phyloP scores from a whole-genome alignment of 1,284 basidiomycete species.

The Moniliophthora roreri region DNA sequence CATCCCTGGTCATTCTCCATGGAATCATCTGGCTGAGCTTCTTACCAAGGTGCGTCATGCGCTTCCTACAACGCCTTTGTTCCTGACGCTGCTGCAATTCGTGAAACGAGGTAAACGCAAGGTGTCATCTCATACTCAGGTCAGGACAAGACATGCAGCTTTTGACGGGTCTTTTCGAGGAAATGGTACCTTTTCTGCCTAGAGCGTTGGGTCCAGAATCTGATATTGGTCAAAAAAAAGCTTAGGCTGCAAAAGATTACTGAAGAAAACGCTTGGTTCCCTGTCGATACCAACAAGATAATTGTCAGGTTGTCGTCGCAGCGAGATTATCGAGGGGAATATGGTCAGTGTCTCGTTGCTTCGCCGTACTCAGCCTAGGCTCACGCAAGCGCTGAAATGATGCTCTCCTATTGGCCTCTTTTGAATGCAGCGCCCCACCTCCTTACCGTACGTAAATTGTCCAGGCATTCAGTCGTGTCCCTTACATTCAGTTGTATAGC shows the following conservation, averaged over 20 bases:
- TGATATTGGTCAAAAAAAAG: conserved; percentile 26
- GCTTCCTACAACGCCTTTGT: conserved; percentile 4
- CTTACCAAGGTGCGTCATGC: conserved; percentile 43
- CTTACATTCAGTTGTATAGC: not conserved
- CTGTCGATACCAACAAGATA: conserved; percentile 25
- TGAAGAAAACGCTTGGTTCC: conserved; percentile 34
- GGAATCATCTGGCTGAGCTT: conserved; percentile 43
- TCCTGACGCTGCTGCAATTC: conserved; percentile 10
- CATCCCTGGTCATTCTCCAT: conserved; percentile 15
- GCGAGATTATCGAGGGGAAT: conserved; percentile 14
- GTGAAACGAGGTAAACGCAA: conserved; percentile 46
- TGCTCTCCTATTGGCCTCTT: not conserved
- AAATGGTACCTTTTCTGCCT: conserved; percentile 41
- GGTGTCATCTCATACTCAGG: conserved; percentile 59
- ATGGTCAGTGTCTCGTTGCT: conserved; percentile 7
- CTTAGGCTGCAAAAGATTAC: conserved; percentile 39
- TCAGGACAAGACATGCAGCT: conserved; percentile 36
- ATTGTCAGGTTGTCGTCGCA: conserved; percentile 32
- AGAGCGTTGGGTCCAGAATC: not conserved
- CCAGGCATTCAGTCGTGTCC: conserved; percentile 10
- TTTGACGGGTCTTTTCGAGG: conserved; percentile 50
- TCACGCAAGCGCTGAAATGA: not conserved
- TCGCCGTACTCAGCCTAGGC: too few relatives aligned
- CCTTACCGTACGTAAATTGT: conserved; percentile 27
- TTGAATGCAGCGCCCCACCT: conserved; percentile 15